Percentiles rank a stretch among this genome's conserved stretches.
Conservation (phyloP, 75 land plant genomes). For the Cryptomeria japonica region DNA sequence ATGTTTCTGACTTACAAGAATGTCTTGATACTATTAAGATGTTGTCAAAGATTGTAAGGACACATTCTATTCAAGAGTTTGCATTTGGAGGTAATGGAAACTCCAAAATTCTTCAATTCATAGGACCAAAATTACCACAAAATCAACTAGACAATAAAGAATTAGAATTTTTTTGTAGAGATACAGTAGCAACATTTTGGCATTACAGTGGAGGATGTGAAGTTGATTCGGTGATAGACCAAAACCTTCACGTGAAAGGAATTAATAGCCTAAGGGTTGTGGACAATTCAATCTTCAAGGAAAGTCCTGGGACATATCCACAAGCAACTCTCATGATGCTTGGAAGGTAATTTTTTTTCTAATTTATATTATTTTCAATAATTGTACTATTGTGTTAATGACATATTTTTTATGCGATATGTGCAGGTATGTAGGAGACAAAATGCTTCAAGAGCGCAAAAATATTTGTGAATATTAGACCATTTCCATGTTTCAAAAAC, state of each 20-base stretch:
- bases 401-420: too few species aligned
- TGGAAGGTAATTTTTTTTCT: constrained; percentile 42
- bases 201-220: constrained; percentile 72
- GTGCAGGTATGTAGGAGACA: neutral
- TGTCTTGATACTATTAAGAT: constrained; percentile 53
- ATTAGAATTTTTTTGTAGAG: constrained; percentile 52
- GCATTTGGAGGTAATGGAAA: constrained; percentile 18
- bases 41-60: constrained; percentile 35
- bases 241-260: constrained; percentile 39
- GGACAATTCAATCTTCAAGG: constrained; percentile 55
- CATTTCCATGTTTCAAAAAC: too few species aligned
- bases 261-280: constrained; percentile 52
- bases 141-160: constrained; percentile 20
- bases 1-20: constrained; percentile 48
- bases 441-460: neutral
- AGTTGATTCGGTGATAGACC: constrained; percentile 41
- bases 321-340: constrained; percentile 83
- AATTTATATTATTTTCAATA: too few species aligned
- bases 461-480: too few species aligned
- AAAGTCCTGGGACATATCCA: constrained; percentile 67
- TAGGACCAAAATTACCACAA: constrained; percentile 21
- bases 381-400: neutral
- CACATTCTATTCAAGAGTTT: constrained; percentile 39
- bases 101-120: neutral
- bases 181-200: constrained; percentile 58